Percentiles rank a stretch among this genome's conserved stretches.
These are phyloP conservation scores for Hypoxylon sp. DNA, from an alignment of 2,329 filamentous ascomycete genomes.

Conservation along the genomic window DNA sequence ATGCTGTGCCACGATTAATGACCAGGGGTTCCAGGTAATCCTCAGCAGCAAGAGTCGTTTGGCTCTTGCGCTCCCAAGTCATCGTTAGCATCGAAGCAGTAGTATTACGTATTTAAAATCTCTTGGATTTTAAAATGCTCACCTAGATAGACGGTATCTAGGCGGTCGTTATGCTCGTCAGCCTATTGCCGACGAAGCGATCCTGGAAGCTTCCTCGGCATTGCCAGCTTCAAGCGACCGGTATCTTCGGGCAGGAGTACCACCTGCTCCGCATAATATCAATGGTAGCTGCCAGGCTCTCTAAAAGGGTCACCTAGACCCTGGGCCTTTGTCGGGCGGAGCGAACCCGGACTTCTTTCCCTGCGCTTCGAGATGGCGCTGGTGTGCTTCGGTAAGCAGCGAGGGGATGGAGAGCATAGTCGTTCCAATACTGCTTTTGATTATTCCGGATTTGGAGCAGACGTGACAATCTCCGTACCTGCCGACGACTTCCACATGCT, in stretches of 20 bases:
- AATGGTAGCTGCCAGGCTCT: not conserved
- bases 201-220: not conserved
- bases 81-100: not conserved
- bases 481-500: conserved; percentile 18
- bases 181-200: not conserved
- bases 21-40: not conserved
- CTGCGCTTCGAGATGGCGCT: conserved; percentile 31
- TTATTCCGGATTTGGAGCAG: conserved; percentile 5
- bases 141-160: conserved; percentile 2
- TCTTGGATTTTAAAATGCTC: not conserved
- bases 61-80: not conserved
- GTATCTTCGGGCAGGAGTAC: not conserved
- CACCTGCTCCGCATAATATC: not conserved
- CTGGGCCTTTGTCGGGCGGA: not conserved
- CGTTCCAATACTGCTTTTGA: conserved; percentile 21
- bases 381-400: conserved; percentile 30
- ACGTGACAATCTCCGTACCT: conserved; percentile 7
- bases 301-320: not conserved
- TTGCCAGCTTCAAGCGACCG: not conserved
- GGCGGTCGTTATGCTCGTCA: not conserved
- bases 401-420: conserved; percentile 24
- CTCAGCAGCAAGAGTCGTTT: not conserved
- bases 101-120: not conserved
- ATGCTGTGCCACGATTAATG: conserved; percentile 1
- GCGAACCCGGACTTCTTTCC: conserved; percentile 39